A percentile compares a stretch with the other conserved stretches of the same genome.
These are phyloP conservation scores for Cupressus sempervirens DNA, from an alignment of 75 land plant genomes.

Conservation along the genomic window DNA sequence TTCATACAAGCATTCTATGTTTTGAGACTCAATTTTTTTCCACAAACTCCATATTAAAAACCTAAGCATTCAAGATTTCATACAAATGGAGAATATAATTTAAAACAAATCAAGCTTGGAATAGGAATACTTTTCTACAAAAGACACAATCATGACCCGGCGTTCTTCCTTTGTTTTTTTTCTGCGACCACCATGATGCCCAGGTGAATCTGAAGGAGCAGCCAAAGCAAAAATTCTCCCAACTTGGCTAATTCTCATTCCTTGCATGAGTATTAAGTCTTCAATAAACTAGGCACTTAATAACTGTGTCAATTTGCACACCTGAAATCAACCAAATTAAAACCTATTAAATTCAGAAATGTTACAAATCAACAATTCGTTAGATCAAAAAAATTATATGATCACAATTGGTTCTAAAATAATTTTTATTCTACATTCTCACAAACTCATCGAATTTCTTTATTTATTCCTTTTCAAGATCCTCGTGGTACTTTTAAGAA, in stretches of 20 bases:
- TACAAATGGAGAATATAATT: conserved; percentile 1
- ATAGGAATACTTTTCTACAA: conserved; percentile 4
- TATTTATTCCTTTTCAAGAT: neutral
- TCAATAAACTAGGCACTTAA: neutral
- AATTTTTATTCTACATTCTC: neutral
- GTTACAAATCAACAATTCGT: neutral
- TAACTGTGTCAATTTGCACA: neutral
- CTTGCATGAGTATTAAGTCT: conserved; percentile 1
- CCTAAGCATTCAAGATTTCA: neutral
- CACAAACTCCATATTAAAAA: neutral
- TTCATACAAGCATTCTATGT: neutral
- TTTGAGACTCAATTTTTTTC: neutral
- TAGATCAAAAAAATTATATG: neutral
- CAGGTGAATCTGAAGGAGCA: neutral
- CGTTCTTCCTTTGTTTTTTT: conserved; percentile 6
- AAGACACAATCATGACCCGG: neutral
- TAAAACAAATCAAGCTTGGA: neutral
- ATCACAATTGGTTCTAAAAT: neutral
- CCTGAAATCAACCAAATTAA: conserved; percentile 7
- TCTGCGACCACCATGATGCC: neutral
- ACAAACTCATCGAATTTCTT: neutral
- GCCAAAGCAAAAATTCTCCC: conserved; percentile 10
- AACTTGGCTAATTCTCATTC: neutral
- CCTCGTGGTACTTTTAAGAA: neutral
- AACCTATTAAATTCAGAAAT: conserved; percentile 5